These are phyloP conservation scores for Cardamine occulta DNA, from an alignment of 345 rosid genomes.

Conservation along the genomic window DNA sequence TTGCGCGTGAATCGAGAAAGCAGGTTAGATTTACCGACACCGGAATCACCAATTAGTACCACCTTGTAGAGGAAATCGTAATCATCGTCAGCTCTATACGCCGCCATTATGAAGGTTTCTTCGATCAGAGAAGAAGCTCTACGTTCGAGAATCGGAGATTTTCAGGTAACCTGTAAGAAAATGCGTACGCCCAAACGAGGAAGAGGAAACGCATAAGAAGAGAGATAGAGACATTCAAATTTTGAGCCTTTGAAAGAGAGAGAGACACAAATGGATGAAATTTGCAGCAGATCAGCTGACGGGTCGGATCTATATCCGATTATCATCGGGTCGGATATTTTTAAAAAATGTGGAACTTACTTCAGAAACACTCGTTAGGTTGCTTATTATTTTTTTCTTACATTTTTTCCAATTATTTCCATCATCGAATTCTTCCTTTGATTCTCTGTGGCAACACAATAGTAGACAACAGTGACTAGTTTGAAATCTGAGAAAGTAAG, in stretches of 20 bases:
- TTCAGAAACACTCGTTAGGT: no score
- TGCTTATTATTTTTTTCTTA: no score
- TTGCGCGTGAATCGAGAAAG: conserved; percentile 75
- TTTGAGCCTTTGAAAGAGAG: conserved; percentile 21
- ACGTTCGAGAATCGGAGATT: conserved; percentile 1
- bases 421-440: not conserved
- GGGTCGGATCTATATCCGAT: conserved; percentile 21
- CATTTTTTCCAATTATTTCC: no score
- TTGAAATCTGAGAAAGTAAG: not conserved
- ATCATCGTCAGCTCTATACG: conserved; percentile 81
- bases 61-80: conserved; percentile 84
- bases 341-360: no score
- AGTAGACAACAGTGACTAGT: not conserved
- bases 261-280: conserved; percentile 11
- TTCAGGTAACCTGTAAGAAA: not conserved
- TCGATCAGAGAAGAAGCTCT: conserved; percentile 22
- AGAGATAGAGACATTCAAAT: conserved; percentile 23
- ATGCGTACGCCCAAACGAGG: no score
- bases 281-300: not conserved
- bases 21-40: conserved; percentile 82
- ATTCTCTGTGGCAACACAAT: not conserved
- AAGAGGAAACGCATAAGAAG: not conserved
- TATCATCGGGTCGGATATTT: conserved; percentile 15
- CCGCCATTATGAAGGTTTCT: conserved; percentile 50
- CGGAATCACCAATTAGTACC: conserved; percentile 79